Evolutionary conservation across 495 filamentous ascomycete genomes (phyloP).

Genomic region (Podospora tetraspora): DNA sequence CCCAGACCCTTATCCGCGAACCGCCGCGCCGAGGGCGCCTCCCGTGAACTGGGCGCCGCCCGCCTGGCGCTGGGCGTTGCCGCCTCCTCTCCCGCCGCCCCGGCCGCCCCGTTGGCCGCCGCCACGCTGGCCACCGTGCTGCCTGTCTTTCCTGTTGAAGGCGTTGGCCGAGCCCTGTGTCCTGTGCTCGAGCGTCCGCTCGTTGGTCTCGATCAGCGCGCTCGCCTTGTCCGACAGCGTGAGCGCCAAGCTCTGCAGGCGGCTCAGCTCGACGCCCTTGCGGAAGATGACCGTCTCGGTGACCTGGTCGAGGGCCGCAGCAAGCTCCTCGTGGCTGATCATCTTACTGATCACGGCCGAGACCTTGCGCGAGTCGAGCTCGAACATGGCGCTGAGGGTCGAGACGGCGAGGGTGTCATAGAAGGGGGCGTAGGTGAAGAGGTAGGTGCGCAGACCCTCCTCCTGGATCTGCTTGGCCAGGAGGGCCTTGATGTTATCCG

Average conservation of each 20-base stretch:
- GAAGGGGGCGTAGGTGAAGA: conserved; percentile 99
- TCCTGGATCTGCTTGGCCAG: conserved; percentile 96
- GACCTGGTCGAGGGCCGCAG: conserved; percentile 94
- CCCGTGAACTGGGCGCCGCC: conserved; percentile 56
- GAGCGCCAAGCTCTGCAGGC: conserved; percentile 90
- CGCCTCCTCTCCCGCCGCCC: conserved; percentile 55
- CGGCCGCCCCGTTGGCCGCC: conserved; percentile 63
- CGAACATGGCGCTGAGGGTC: conserved; percentile 90
- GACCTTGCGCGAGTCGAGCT: conserved; percentile 84
- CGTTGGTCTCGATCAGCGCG: conserved; percentile 91
- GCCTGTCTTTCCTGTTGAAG: conserved; percentile 81
- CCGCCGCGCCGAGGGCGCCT: conserved; percentile 51
- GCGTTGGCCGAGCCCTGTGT: conserved; percentile 94
- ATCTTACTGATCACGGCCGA: conserved; percentile 95
- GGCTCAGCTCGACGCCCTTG: conserved; percentile 95
- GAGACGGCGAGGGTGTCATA: conserved; percentile 91
- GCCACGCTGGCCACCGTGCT: conserved; percentile 66
- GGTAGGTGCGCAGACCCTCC: conserved; percentile 94
- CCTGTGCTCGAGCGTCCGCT: conserved; percentile 91
- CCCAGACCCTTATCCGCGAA: conserved; percentile 41
- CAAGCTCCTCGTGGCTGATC: conserved; percentile 98
- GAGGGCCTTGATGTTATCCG: conserved; percentile 91
- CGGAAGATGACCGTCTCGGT: conserved; percentile 97
- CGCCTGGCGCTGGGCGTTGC: conserved; percentile 49
- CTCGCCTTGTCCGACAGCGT: conserved; percentile 94